phyloP scores from a whole-genome alignment of 2,329 filamentous ascomycete genomes.

The Aspergillus ruber region DNA sequence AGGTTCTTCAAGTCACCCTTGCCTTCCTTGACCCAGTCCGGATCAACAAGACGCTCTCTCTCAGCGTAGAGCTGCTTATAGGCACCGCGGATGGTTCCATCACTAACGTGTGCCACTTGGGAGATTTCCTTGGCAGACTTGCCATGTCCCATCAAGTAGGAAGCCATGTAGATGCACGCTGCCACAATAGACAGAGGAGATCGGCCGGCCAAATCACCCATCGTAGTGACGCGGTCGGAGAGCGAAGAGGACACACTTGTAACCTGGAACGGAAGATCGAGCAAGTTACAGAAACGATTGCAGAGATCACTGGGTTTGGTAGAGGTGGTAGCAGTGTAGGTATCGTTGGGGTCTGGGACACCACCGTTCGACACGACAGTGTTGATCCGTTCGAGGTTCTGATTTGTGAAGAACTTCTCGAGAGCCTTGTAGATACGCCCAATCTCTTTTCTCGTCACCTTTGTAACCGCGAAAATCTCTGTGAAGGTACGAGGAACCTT shows the following conservation, averaged over 20 bases:
- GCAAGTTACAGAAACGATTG: constrained; percentile 79
- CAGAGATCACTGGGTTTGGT: constrained; percentile 80
- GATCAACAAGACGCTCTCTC: constrained; percentile 66
- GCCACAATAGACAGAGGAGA: constrained; percentile 91
- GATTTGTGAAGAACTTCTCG: constrained; percentile 76
- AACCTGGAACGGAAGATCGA: constrained; percentile 67
- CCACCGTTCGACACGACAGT: constrained; percentile 46
- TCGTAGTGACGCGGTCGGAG: constrained; percentile 67
- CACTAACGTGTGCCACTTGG: constrained; percentile 77
- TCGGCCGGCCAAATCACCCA: constrained; percentile 79
- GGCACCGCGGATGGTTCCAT: constrained; percentile 92
- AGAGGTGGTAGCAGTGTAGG: constrained; percentile 66
- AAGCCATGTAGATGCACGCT: constrained; percentile 94
- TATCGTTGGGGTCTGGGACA: constrained; percentile 45
- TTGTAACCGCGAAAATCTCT: constrained; percentile 89
- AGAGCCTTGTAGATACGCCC: constrained; percentile 90
- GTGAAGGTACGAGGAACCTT: constrained; percentile 82
- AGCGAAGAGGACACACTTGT: constrained; percentile 74
- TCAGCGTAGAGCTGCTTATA: constrained; percentile 82
- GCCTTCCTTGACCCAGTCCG: constrained; percentile 67
- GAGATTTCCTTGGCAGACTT: constrained; percentile 84
- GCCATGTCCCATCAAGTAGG: constrained; percentile 72
- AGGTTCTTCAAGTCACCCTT: constrained; percentile 65
- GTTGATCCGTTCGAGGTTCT: constrained; percentile 55
- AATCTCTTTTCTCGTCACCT: constrained; percentile 95